Base-by-base conservation (phyloP, 2,329 filamentous ascomycete species). In the Hypomyces rosellus region DNA sequence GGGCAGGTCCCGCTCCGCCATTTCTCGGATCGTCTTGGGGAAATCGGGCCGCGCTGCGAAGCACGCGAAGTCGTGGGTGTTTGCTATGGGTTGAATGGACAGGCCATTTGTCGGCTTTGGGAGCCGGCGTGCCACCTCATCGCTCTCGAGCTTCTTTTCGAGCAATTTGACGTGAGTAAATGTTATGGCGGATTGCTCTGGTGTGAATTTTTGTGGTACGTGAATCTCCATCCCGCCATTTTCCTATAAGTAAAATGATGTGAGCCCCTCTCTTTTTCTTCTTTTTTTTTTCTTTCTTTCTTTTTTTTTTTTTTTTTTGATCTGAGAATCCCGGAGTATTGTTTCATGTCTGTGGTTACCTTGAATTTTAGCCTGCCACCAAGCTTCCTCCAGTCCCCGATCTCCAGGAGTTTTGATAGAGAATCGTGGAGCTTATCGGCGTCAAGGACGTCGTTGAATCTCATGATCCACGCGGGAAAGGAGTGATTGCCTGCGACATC, bases 391-490 rank as follows among this genome's bases (percentile, higher is more conserved):
- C 74, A 78, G 34, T 70, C 70, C 1, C 68, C 70, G 7, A 65
- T 68, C 12, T 70, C 63, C 7, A 77, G 54, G 13, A 78, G 57
- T 13, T 55, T 58, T 9, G 61, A 57, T 1, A 77, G 59, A 1
- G 71, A 58, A 5, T 40, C 48, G 2, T 61, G 59, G 2, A 78
- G 61, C 41, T 63, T 71, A 0, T 68, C 55, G 0, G 65, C 55
- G 49, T 78, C 73, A 3, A 78, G 65, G 2, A 75, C 70, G 51
- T 73, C 69, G 51, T 77, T 68, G 55, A 76, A 77, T 30, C 25
- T 30, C 25, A 30, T 30, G 9, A 30, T 30, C 25, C 25, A 30
- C 6, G 25, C 6, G 25, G 25, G 25, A 11, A 30, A 30, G 9
- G 25, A 30, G 25, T 30, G 25, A 11, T 30, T 30, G 25, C 25